These are phyloP conservation scores for Alternaria arbusti DNA, from an alignment of 2,329 filamentous ascomycete species.

Conservation along the genomic window DNA sequence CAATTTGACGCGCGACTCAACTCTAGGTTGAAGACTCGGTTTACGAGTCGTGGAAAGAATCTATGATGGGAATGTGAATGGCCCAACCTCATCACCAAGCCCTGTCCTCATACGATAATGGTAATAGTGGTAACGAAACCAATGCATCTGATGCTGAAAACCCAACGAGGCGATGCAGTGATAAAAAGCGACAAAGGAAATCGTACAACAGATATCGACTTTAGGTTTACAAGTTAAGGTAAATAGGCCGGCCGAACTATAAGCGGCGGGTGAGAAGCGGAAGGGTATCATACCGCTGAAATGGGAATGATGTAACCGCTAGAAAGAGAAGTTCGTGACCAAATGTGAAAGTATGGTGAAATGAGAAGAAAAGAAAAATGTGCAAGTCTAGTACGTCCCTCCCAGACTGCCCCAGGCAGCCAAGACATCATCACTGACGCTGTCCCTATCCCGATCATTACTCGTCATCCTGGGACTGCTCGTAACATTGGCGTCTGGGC, in stretches of 20 bases:
- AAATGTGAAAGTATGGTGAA: not conserved
- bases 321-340: not conserved
- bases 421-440: constrained; percentile 55
- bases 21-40: not conserved
- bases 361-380: not conserved
- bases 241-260: not conserved
- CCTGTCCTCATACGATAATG: not conserved
- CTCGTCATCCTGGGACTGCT: constrained; percentile 24
- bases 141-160: not conserved
- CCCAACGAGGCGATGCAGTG: not conserved
- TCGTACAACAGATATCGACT: not conserved
- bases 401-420: constrained; percentile 56
- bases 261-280: not conserved
- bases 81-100: not conserved
- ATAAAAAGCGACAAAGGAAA: not conserved
- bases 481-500: constrained; percentile 30
- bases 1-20: not conserved
- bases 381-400: constrained; percentile 37
- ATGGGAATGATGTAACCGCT: not conserved
- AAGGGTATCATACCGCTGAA: not conserved
- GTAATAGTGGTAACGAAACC: not conserved
- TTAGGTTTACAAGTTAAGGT: not conserved
- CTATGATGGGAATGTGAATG: not conserved
- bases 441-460: constrained; percentile 36
- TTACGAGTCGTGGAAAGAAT: not conserved